Evolutionary conservation across 495 filamentous ascomycete species (phyloP), one percentile per base, ranked within the genome.

Genomic region (Barbatosphaeria neglecta): DNA sequence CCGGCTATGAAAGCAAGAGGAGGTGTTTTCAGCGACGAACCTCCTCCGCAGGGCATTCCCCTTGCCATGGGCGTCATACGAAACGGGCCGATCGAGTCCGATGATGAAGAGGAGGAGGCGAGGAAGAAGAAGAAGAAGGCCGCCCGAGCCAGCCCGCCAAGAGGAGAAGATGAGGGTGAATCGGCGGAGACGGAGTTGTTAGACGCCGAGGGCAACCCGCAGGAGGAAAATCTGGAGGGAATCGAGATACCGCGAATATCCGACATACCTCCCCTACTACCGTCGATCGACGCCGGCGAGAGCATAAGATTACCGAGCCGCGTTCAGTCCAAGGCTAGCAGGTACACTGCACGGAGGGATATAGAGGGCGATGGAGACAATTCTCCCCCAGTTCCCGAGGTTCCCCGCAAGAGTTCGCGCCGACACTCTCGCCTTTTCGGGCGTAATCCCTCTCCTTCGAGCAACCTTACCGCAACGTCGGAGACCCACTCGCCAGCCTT

Each of bases 281-380:
- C 80, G 3, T 67, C 68, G 5, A 69, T 87, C 40, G 77, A 84
- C 48, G 66, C 76, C 23, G 78, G 73, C 18, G 78, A 74, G 47
- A 74, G 66, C 39, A 82, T 84, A 49, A 75, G 78, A 55, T 57
- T 83, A 11, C 78, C 80, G n/a, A 83, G 76, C 52, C 75, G 81
- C 28, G 64, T 78, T 23, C 73, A 72, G 16, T 82, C 80, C 4
- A 78, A 76, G 54, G 75, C 69, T 40, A 79, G 74, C 56, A 50
- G 58, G 18, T 47, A 46, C 25, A 22, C 75, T 53, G 75, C 69
- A 39, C 78, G 73, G 54, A 50, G 58, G 18, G 49, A 46, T 25
- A 48, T 41, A 2, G 50, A 50, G 4, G 49, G 41, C 3, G 51
- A 51, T 3, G 48, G 51, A 58, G 69, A 16, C 56, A 54, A 51